Evolutionary conservation across 169 alveolate genomes (phyloP).

Genomic region (Eimeria maxima): DNA sequence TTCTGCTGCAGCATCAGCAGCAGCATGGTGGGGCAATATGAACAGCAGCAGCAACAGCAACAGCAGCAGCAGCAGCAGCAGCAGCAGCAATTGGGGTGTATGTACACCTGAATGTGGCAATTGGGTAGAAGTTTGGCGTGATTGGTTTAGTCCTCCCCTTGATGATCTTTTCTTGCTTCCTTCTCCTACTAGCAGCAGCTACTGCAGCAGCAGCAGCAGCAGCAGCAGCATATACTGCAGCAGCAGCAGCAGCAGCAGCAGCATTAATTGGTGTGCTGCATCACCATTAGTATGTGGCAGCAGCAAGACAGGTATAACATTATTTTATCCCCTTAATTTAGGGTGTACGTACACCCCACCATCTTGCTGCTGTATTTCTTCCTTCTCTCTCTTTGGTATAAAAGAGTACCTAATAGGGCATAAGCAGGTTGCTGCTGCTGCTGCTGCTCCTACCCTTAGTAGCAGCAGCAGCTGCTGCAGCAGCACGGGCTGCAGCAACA

Average conservation of each 20-base stretch:
- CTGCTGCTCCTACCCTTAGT: no score
- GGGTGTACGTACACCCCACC: slow-evolving; percentile 12
- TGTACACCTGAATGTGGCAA: not conserved
- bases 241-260: no score
- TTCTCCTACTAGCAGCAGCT: not conserved
- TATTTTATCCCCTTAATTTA: not conserved
- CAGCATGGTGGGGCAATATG: no score
- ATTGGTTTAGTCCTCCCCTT: not conserved
- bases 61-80: slow-evolving; percentile 38
- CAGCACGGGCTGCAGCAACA: no score
- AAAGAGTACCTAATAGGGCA: not conserved
- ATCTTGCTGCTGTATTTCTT: not conserved
- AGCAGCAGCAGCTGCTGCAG: no score
- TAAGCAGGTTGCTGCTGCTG: slow-evolving; percentile 29
- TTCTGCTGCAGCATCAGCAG: not conserved
- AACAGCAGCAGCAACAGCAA: no score
- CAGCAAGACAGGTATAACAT: not conserved
- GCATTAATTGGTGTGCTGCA: not conserved
- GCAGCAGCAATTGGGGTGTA: not conserved
- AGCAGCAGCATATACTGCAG: no score
- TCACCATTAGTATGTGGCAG: not conserved
- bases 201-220: slow-evolving; percentile 25
- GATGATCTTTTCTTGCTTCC: slow-evolving; percentile 3
- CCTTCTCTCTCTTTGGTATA: not conserved
- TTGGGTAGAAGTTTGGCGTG: slow-evolving; percentile 12